Base-by-base conservation (phyloP, 2,329 filamentous ascomycete species). In the Monilinia laxa region DNA sequence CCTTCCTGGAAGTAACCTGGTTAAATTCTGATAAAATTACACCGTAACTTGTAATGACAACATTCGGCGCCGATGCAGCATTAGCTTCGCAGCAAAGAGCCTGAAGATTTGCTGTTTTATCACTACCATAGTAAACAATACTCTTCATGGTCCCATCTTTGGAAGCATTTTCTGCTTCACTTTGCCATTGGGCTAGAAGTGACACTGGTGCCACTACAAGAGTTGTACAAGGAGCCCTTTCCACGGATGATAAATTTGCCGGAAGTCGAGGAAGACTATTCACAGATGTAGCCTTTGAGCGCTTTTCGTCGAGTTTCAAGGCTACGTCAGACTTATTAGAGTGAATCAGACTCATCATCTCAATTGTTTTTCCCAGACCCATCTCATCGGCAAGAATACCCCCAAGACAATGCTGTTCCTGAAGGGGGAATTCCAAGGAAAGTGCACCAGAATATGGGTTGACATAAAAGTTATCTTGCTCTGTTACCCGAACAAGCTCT, bases 121-220 rank as follows among this genome's bases (percentile, higher is more conserved):
- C 94, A 53, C 81, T 86, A 42, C 95, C 95, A 74, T 99, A 98
- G 78, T 99, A 99, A 16, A 99, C 86, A 74, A 97, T 85, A 5
- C 88, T 88, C 76, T 89, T 96, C 77, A 98, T 79, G 0, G 91
- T 91, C 2, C 93, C 93, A 14, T 90, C 84, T 70, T 89, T 89
- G 0, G 94, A 98, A 0, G 95, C 93, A 74, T 94, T 96, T 72
- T 93, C 87, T 0, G 93, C 92, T 80, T 99, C 95, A 74, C 92
- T 96, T 73, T 97, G 91, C 95, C 95, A 99, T 76, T 99, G 95
- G 0, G 94, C 86, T n/a, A 99, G 83, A 2, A 99, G 82, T 12
- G 95, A 98, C 88, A 97, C 98, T 1, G 95, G 95, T 0, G 95
- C 95, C n/a, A 99, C 85, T 0, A 99, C 94, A 3, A 99, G 81